Evolutionary conservation across 1,139 yeast genomes (phyloP), one percentile per base, ranked within the genome.

Genomic region (Geotrichum europaeum): DNA sequence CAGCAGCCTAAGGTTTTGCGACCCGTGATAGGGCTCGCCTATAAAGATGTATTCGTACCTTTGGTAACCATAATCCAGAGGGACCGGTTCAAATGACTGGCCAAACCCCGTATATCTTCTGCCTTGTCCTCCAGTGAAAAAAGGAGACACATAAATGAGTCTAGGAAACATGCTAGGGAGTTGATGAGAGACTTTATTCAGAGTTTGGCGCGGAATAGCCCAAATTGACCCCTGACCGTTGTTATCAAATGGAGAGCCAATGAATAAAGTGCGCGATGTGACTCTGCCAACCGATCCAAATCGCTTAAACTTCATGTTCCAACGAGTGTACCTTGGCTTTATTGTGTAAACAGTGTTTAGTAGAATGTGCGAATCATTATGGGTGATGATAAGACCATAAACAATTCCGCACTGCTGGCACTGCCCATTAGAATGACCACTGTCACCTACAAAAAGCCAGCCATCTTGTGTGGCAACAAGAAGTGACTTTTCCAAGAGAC

Each of bases 11-110:
- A 67, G 56, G 49, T 69, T 72, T 12, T 70, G 70, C 40, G 70
- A 68, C 10, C 81, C 80, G 64, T 69, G 78, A 50, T 73, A 72
- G 1, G 86, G 84, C 70, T 79, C 75, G 0, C 85, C 84, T 5
- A 80, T 72, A 7, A 78, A 70, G 32, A 82, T 67, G 30, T 64
- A 56, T 10, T 64, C 72, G 0, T 22, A 13, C 28, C 9, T 49
- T 4, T 24, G 43, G 10, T 24, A 28, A 22, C n/a, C 9, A 15
- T 52, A n/a, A 10, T 32, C 15, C 13, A 69, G 60, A 3, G 65
- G 61, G 25, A 67, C 66, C 1, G 68, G 68, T 2, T 69, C 73
- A 15, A 80, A 49, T 0, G 75, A 62, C 10, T 70, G 64, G 0
- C 84, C 85, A 67, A 78, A 80, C 18, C 78, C 80, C 7, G 75